Evolutionary conservation across 1,284 basidiomycete species (phyloP).

Genomic region (Malassezia restricta): DNA sequence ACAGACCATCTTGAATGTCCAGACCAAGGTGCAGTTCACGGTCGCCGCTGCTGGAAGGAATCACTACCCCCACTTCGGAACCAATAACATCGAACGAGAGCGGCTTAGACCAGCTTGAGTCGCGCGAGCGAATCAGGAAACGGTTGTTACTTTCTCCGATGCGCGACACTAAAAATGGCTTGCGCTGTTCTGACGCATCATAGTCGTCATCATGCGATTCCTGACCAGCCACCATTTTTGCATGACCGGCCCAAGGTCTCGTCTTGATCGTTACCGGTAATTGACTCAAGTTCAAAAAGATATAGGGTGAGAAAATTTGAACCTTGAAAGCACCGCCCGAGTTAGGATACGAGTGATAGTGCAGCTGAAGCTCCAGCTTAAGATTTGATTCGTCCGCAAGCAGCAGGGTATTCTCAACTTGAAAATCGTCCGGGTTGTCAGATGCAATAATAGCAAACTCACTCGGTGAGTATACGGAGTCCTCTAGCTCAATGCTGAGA

Average conservation of each 20-base stretch:
- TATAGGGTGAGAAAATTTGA: slow-evolving; percentile 84
- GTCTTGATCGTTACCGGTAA: slow-evolving; percentile 69
- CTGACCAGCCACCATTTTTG: slow-evolving; percentile 77
- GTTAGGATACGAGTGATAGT: slow-evolving; percentile 67
- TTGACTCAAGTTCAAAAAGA: slow-evolving; percentile 86
- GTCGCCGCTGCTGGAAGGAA: slow-evolving; percentile 58
- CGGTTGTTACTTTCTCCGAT: slow-evolving; percentile 67
- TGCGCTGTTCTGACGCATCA: slow-evolving; percentile 46
- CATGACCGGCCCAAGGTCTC: slow-evolving; percentile 59
- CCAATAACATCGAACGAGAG: slow-evolving; percentile 63
- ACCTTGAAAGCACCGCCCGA: slow-evolving; percentile 97
- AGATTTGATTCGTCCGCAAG: slow-evolving; percentile 65
- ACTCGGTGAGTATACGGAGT: slow-evolving; percentile 76
- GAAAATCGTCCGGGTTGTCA: slow-evolving; percentile 79
- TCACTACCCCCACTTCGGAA: slow-evolving; percentile 72
- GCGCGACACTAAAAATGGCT: slow-evolving; percentile 62
- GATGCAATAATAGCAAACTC: slow-evolving; percentile 97
- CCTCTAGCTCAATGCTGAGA: slow-evolving; percentile 75
- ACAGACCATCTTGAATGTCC: slow-evolving; percentile 82
- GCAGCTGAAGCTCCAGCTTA: slow-evolving; percentile 69
- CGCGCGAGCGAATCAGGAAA: slow-evolving; percentile 69
- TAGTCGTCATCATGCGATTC: slow-evolving; percentile 20
- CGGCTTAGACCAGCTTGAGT: slow-evolving; percentile 72
- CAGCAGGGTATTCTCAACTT: slow-evolving; percentile 61
- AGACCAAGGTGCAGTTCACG: slow-evolving; percentile 77